Conservation (phyloP, 805 yeast genomes). For the Ogataea henricii region DNA sequence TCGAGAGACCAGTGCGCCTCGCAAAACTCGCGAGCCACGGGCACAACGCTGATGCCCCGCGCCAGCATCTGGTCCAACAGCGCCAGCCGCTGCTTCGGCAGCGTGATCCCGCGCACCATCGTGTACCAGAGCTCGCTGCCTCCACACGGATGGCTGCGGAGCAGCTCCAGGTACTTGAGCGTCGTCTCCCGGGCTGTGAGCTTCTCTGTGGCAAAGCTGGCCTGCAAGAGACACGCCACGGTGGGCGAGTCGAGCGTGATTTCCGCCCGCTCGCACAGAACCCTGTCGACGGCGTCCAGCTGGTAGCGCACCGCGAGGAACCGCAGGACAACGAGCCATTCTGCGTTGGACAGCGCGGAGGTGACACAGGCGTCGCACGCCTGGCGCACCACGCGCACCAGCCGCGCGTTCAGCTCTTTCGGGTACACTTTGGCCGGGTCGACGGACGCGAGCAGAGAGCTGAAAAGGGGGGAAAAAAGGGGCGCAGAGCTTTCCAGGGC, state of each 20-base stretch:
- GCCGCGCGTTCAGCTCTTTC: not conserved
- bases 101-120: not conserved
- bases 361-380: not conserved
- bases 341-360: not conserved
- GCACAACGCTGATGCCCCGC: conserved; percentile 1
- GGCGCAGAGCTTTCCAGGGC: too few species aligned
- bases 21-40: conserved; percentile 4
- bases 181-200: not conserved
- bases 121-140: conserved; percentile 7
- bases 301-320: conserved; percentile 7
- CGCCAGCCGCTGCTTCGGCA: not conserved
- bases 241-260: conserved; percentile 5
- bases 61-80: conserved; percentile 7
- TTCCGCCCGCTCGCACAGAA: not conserved
- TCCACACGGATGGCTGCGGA: not conserved
- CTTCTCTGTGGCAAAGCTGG: conserved; percentile 6
- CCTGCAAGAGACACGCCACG: conserved; percentile 2
- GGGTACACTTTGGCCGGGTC: not conserved
- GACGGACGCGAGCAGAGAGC: not conserved
- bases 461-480: too few species aligned
- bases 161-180: conserved; percentile 1
- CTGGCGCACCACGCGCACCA: not conserved
- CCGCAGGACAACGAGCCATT: not conserved
- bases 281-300: conserved; percentile 1
- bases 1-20: not conserved